A percentile compares a stretch with the other conserved stretches of the same genome.
Conservation (phyloP, 164 flowering plant genomes). For the Euptelea pleiosperma region DNA sequence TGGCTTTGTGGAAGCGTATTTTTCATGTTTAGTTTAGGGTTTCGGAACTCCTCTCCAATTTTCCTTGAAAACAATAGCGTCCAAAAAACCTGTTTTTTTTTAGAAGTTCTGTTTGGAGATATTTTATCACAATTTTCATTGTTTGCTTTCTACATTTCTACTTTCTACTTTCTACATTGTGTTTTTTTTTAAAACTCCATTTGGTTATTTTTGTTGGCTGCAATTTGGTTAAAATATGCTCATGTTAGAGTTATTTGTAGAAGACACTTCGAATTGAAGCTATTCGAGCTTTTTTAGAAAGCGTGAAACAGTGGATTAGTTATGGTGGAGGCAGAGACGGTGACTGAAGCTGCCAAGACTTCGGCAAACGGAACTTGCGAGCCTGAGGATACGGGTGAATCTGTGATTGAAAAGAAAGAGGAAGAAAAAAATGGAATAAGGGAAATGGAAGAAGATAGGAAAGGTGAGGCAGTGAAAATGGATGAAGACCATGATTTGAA, state of each 20-base stretch:
- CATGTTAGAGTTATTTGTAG: not conserved
- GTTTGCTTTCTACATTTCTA: not conserved
- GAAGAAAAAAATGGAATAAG: constrained; percentile 2
- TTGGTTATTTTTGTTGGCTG: not conserved
- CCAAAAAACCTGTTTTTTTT: not conserved
- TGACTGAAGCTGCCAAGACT: constrained; percentile 5
- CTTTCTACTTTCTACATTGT: not conserved
- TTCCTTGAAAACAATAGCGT: too few relatives aligned
- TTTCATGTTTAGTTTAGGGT: too few relatives aligned
- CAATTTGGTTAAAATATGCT: not conserved
- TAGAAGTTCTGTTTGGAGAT: too few relatives aligned
- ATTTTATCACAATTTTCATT: too few relatives aligned
- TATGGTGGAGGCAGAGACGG: constrained; percentile 24
- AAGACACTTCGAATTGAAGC: constrained; percentile 2
- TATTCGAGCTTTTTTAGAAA: not conserved
- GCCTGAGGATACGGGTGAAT: constrained; percentile 3
- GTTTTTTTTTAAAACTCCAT: not conserved
- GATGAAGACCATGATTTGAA: not conserved
- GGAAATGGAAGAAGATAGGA: constrained; percentile 16
- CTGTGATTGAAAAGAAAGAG: constrained; percentile 6
- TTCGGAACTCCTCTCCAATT: too few relatives aligned
- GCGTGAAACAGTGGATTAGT: not conserved
- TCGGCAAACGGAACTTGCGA: constrained; percentile 10
- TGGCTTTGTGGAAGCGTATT: too few relatives aligned
- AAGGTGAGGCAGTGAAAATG: not conserved